phyloP scores from a whole-genome alignment of 331 rosid genomes.

The Acacia concinna region DNA sequence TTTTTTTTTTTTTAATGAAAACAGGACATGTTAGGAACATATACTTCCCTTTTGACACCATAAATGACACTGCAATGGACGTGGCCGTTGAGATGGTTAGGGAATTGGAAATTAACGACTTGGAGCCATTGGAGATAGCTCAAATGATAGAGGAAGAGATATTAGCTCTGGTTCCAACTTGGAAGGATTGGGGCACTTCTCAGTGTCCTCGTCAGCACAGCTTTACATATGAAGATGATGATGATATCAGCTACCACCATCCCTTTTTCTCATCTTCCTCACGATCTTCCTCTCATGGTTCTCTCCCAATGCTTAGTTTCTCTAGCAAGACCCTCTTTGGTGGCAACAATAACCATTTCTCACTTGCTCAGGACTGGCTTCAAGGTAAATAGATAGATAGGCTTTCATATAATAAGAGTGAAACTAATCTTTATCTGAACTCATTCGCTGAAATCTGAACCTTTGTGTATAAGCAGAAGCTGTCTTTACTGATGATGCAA shows the following conservation, averaged over 20 bases:
- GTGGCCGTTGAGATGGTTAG: conserved; percentile 88
- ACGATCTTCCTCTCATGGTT: conserved; percentile 53
- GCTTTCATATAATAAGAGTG: not conserved
- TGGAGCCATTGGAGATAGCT: conserved; percentile 76
- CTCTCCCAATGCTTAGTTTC: conserved; percentile 45
- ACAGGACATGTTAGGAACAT: conserved; percentile 61
- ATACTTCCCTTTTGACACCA: conserved; percentile 71
- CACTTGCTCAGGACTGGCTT: conserved; percentile 39
- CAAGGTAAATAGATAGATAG: conserved; percentile 45
- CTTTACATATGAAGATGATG: conserved; percentile 48
- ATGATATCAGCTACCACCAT: conserved; percentile 29
- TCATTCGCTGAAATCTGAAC: not conserved
- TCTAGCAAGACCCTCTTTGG: conserved; percentile 29
- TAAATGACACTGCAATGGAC: conserved; percentile 67
- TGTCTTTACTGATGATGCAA: conserved; percentile 44
- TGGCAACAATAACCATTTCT: conserved; percentile 14
- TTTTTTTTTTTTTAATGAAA: not conserved
- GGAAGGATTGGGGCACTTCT: conserved; percentile 44
- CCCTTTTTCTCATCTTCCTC: conserved; percentile 58
- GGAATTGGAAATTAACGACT: conserved; percentile 75
- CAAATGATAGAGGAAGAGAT: conserved; percentile 79
- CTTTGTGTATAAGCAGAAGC: conserved; percentile 44
- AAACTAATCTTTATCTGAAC: not conserved
- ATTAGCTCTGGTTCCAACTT: conserved; percentile 53
- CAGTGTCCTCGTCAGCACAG: conserved; percentile 49